Evolutionary conservation across 495 filamentous ascomycete genomes (phyloP).

Genomic region (Xylaria flabelliformis): DNA sequence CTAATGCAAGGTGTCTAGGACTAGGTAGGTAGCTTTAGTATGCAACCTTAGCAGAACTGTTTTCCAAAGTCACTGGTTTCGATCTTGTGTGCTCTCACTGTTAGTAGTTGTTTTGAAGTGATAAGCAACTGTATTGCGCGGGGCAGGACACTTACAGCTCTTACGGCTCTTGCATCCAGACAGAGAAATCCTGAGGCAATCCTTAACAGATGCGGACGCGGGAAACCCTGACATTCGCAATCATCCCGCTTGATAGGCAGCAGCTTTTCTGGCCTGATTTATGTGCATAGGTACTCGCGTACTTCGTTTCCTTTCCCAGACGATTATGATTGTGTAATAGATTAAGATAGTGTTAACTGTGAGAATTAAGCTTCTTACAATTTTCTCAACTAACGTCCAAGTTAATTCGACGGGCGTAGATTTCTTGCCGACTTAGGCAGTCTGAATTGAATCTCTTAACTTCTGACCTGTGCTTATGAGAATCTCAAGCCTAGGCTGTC

Average conservation of each 20-base stretch:
- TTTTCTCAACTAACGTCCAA: background rate
- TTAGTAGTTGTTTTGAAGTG: background rate
- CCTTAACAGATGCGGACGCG: slow-evolving; percentile 4
- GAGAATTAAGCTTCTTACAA: background rate
- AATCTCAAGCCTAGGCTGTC: background rate
- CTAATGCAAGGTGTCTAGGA: slow-evolving; percentile 13
- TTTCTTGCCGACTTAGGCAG: background rate
- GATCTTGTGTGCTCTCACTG: background rate
- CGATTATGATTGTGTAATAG: background rate
- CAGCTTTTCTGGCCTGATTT: background rate
- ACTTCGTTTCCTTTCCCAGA: background rate
- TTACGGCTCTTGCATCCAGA: background rate
- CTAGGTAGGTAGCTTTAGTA: background rate
- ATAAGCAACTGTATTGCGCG: background rate
- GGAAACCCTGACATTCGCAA: background rate
- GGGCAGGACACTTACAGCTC: background rate
- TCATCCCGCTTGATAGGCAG: background rate
- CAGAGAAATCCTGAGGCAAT: background rate
- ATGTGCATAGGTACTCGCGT: background rate
- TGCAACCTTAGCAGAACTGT: background rate
- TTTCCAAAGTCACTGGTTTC: background rate
- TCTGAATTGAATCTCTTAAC: background rate
- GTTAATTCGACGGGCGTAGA: background rate
- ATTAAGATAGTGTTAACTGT: background rate
- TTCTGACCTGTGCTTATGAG: background rate